Evolutionary conservation across 2,329 filamentous ascomycete species (phyloP).

Genomic region (Fusarium newnesense): DNA sequence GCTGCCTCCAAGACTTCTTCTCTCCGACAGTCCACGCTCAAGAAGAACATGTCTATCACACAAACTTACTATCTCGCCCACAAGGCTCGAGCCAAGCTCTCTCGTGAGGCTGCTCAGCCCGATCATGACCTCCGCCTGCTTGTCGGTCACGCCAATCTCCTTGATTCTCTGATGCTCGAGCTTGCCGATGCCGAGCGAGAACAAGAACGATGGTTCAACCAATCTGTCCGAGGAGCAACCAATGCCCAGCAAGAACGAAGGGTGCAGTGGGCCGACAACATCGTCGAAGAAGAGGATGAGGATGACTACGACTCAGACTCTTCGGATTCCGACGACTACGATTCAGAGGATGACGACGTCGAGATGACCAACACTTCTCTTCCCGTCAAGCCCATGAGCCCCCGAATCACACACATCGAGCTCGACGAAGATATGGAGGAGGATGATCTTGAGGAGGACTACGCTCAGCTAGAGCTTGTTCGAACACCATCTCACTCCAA

Average conservation of each 20-base stretch:
- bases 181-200: conserved; percentile 94
- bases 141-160: conserved; percentile 97
- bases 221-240: conserved; percentile 83
- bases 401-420: conserved; percentile 51
- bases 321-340: conserved; percentile 61
- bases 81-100: conserved; percentile 96
- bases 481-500: conserved; percentile 73
- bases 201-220: conserved; percentile 98
- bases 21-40: conserved; percentile 52
- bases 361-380: conserved; percentile 63
- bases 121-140: conserved; percentile 96
- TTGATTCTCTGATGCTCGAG: conserved; percentile 92
- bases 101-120: conserved; percentile 85
- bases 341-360: conserved; percentile 67
- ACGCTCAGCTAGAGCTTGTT: conserved; percentile 72
- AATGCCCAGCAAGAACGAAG: conserved; percentile 70
- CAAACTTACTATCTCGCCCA: conserved; percentile 99
- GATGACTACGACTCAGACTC: conserved; percentile 75
- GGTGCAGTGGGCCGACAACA: conserved; percentile 87
- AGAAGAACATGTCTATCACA: conserved; percentile 96
- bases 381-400: conserved; percentile 54
- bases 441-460: conserved; percentile 72
- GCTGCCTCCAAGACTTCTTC: conserved; percentile 42
- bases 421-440: conserved; percentile 59
- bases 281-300: conserved; percentile 77